Evolutionary conservation across 1,284 basidiomycete species (phyloP).

Genomic region (Omphalotus olearius): DNA sequence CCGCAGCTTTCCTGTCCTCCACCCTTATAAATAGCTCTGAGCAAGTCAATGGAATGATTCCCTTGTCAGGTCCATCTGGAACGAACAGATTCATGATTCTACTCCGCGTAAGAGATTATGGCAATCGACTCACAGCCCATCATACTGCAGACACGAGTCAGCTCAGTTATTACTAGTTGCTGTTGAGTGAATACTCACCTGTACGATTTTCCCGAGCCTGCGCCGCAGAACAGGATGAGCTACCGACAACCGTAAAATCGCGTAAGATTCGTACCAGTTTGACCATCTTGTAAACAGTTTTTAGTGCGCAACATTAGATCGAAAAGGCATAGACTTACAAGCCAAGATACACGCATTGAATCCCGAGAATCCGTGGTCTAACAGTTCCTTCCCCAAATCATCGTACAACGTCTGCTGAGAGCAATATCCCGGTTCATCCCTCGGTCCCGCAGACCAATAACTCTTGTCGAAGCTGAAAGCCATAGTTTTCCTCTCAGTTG

Average conservation of each 20-base stretch:
- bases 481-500: conserved; percentile 85
- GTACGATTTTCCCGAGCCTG: conserved; percentile 87
- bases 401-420: conserved; percentile 93
- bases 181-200: conserved; percentile 45
- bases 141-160: conserved; percentile 58
- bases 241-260: not conserved
- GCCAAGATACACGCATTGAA: conserved; percentile 98
- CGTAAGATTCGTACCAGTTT: conserved; percentile 63
- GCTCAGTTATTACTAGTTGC: too few relatives aligned
- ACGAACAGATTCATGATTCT: conserved; percentile 1
- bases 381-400: conserved; percentile 90
- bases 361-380: conserved; percentile 93
- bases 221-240: not conserved
- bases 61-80: conserved; percentile 91
- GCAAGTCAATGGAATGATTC: conserved; percentile 96
- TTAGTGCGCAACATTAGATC: conserved; percentile 1
- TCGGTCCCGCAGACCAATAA: conserved; percentile 90
- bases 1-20: conserved; percentile 56
- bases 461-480: conserved; percentile 93
- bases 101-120: too few relatives aligned
- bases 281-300: conserved; percentile 58
- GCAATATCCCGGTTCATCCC: conserved; percentile 86
- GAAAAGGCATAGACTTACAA: conserved; percentile 58
- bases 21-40: conserved; percentile 89
- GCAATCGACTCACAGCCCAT: conserved; percentile 82